Base-by-base conservation (phyloP, 768 basidiomycete species). In the Trametes meyenii region DNA sequence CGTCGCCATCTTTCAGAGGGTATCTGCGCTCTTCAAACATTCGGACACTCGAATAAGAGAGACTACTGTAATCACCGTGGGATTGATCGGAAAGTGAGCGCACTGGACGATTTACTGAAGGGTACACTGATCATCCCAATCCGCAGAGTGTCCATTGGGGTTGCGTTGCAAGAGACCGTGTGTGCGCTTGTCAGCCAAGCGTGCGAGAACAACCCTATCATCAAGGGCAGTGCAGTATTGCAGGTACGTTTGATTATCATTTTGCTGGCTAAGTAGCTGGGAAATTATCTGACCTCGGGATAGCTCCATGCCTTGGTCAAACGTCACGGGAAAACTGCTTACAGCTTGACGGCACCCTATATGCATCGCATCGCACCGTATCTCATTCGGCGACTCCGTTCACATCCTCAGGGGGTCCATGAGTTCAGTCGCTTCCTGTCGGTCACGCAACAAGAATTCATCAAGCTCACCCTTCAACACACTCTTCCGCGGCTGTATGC, bases 401-500 rank as follows among this genome's bases (percentile, higher is more conserved):
- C 78, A 2, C 83, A 88, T 38, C 89, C 88, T 0, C 75, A 74
- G 23, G 73, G 88, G 13, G 72, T 96, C 8, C 49, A 72, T 3
- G 90, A 94, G 67, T 76, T 81, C 1, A 91, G 91, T 71, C 83
- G 82, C n/a, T 82, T 94, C 64, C 77, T 94, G 67, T 79, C 79
- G 11, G 78, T 85, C 36, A 72, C 80, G 14, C 80, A 82, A 0
- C 71, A 73, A 10, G 83, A 83, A 63, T 92, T 95, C 69, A 77
- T 95, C 49, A 75, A 81, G 2, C 78, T 84, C 26, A 90, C 86
- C 1, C 79, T 89, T 21, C 69, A 80, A 13, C 79, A 84, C 58
- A 89, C 86, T 1, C 80, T 94, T 6, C 94, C 94, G 0, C 75
- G 77, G 19, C 72, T 95, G 38, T 89, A 91, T 70, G 87, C 84